Conservation (phyloP, 2,329 filamentous ascomycete genomes). For the Sphaerulina musiva region DNA sequence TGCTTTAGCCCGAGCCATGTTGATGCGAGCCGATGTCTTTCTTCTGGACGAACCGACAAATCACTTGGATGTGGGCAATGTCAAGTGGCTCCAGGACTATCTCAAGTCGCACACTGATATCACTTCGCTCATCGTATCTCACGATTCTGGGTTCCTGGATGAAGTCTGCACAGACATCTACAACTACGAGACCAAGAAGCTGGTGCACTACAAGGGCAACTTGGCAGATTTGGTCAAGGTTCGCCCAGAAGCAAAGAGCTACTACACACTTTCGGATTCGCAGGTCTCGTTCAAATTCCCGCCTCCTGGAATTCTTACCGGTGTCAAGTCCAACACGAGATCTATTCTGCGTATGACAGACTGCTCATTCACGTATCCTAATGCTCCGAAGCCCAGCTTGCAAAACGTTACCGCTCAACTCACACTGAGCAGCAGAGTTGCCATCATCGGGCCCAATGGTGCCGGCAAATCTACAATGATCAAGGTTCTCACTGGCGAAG, state of each 20-base stretch:
- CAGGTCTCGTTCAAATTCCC: slow-evolving; percentile 97
- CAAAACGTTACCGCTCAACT: slow-evolving; percentile 80
- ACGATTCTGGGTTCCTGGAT: slow-evolving; percentile 96
- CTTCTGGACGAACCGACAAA: slow-evolving; percentile 98
- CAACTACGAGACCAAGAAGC: slow-evolving; percentile 97
- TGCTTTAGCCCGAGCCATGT: slow-evolving; percentile 89
- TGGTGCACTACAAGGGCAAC: slow-evolving; percentile 78
- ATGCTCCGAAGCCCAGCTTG: slow-evolving; percentile 78
- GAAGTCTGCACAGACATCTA: slow-evolving; percentile 98
- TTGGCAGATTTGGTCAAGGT: slow-evolving; percentile 76
- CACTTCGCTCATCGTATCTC: slow-evolving; percentile 93
- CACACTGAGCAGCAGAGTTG: slow-evolving; percentile 81
- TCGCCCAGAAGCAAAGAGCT: slow-evolving; percentile 91
- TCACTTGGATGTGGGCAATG: slow-evolving; percentile 92
- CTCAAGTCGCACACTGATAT: slow-evolving; percentile 94
- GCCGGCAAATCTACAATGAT: slow-evolving; percentile 97
- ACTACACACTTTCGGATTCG: slow-evolving; percentile 88
- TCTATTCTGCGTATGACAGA: slow-evolving; percentile 93
- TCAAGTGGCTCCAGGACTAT: slow-evolving; percentile 93
- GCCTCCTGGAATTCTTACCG: slow-evolving; percentile 83
- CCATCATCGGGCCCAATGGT: slow-evolving; percentile 95
- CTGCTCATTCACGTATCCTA: slow-evolving; percentile 90
- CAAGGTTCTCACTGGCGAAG: slow-evolving; percentile 91
- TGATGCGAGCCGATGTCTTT: slow-evolving; percentile 92
- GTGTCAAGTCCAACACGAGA: slow-evolving; percentile 90